A percentile compares a stretch with the other conserved stretches of the same genome.
Evolutionary conservation across 2,329 filamentous ascomycete species (phyloP).

Genomic region (Raffaelea arxii): DNA sequence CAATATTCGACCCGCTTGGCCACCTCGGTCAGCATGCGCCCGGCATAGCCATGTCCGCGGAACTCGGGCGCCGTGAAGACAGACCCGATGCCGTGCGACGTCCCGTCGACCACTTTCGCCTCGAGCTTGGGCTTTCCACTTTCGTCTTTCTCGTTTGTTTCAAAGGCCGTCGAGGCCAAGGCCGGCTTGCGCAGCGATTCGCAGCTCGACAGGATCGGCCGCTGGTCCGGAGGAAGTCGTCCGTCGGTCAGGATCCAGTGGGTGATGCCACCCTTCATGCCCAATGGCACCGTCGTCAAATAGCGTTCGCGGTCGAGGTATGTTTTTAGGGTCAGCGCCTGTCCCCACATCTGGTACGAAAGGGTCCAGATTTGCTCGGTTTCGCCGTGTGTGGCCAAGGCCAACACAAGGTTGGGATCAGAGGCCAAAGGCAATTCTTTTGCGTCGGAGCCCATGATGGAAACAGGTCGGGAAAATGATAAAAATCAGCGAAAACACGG

Average conservation of each 20-base stretch:
- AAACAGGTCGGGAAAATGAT: no score
- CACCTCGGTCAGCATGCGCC: constrained; percentile 62
- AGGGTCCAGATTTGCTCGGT: constrained; percentile 42
- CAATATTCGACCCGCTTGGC: constrained; percentile 30
- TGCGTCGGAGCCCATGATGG: constrained; percentile 23
- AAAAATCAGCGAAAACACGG: no score
- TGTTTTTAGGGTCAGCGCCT: constrained; percentile 38
- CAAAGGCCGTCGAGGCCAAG: constrained; percentile 15
- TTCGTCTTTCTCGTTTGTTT: neutral
- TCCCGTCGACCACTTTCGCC: constrained; percentile 32
- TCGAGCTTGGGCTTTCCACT: neutral
- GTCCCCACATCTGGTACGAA: constrained; percentile 50
- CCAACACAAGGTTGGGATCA: constrained; percentile 34
- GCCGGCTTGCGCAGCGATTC: constrained; percentile 54
- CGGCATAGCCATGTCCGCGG: constrained; percentile 66
- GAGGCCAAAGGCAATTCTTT: constrained; percentile 22
- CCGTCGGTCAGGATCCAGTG: constrained; percentile 54
- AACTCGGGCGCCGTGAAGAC: constrained; percentile 65
- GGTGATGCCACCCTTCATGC: constrained; percentile 47
- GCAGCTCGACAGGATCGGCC: constrained; percentile 52
- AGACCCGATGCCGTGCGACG: constrained; percentile 66
- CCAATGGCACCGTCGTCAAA: constrained; percentile 47
- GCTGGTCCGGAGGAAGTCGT: constrained; percentile 24
- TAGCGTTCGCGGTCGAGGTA: constrained; percentile 52
- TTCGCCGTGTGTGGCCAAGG: constrained; percentile 47